Conservation (phyloP, 192 early-diverging fungal species). For the Diversispora epigaea region DNA sequence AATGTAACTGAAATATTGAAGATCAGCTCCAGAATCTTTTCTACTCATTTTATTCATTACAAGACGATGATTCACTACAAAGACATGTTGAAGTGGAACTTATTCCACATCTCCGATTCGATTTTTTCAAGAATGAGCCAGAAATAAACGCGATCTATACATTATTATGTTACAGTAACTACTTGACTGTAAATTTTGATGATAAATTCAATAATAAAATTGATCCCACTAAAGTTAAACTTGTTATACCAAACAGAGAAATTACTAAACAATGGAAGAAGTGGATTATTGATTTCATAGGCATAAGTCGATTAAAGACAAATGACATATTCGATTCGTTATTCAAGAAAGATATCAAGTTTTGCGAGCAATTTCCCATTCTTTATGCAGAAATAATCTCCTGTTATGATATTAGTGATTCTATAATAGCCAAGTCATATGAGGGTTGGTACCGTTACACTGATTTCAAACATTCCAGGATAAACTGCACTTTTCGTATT, state of each 20-base stretch:
- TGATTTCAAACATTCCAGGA: no score
- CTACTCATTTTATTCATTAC: slow-evolving; percentile 5
- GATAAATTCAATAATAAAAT: not conserved
- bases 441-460: no score
- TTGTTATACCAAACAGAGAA: slow-evolving; percentile 17
- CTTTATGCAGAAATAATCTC: not conserved
- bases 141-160: slow-evolving; percentile 9
- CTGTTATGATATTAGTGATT: not conserved
- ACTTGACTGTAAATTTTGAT: not conserved
- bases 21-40: not conserved
- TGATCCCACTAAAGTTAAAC: not conserved
- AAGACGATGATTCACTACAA: not conserved
- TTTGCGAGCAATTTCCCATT: not conserved
- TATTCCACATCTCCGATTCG: not conserved
- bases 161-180: not conserved
- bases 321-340: no score
- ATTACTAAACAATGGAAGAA: slow-evolving; percentile 6
- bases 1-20: not conserved
- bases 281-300: slow-evolving; percentile 6
- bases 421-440: no score
- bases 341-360: no score
- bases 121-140: not conserved
- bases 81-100: not conserved
- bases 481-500: no score
- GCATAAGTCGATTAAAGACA: not conserved